Conservation (phyloP, 208 protist species). For the Leishmania aethiopica region DNA sequence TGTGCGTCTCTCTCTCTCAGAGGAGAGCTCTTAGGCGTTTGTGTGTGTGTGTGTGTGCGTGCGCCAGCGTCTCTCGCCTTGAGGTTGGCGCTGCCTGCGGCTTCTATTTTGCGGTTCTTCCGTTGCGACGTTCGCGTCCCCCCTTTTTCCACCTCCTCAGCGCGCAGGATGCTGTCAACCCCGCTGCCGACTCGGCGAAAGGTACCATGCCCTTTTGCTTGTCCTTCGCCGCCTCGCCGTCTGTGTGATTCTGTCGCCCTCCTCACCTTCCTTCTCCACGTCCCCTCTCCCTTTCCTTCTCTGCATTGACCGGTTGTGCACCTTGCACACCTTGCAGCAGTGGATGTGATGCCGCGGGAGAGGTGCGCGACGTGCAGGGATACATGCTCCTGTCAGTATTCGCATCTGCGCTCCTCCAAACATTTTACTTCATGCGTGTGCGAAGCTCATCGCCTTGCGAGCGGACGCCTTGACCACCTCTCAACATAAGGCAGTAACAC, state of each 20-base stretch:
- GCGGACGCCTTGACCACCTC: not conserved
- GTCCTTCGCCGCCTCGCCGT: not conserved
- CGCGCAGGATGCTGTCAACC: not conserved
- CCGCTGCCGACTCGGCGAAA: not conserved
- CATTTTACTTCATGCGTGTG: not conserved
- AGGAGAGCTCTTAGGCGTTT: not conserved
- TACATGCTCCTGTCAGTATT: not conserved
- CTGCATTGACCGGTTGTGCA: not conserved
- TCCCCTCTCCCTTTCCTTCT: not conserved
- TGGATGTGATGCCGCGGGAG: not conserved
- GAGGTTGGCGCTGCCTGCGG: not conserved
- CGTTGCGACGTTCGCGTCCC: not conserved
- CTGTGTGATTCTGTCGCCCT: not conserved
- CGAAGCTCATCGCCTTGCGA: not conserved
- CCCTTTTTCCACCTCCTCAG: not conserved
- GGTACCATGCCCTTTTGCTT: not conserved
- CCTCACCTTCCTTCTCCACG: not conserved
- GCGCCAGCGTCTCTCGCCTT: not conserved
- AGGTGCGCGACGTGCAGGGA: not conserved
- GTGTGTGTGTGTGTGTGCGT: not conserved
- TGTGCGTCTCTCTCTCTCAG: not conserved
- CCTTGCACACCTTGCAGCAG: conserved; percentile 1
- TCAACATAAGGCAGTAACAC: not conserved
- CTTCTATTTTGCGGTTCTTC: not conserved
- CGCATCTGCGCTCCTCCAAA: not conserved